Conservation (phyloP, 2,329 filamentous ascomycete species). For the Catunica adiposa region DNA sequence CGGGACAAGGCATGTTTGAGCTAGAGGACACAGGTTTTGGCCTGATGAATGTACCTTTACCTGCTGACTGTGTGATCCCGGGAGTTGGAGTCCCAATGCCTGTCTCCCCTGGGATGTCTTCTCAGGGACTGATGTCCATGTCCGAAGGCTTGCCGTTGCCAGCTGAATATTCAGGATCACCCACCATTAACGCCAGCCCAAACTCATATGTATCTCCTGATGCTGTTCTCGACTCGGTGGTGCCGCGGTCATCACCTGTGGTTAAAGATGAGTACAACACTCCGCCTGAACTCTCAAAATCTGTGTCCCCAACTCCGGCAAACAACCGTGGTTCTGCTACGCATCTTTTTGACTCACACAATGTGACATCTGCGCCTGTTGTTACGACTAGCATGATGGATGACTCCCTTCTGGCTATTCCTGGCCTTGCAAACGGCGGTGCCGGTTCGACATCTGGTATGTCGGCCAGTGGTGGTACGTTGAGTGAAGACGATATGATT, state of each 20-base stretch:
- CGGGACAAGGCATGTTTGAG: slow-evolving; percentile 28
- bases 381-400: slow-evolving; percentile 18
- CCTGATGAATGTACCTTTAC: slow-evolving; percentile 28
- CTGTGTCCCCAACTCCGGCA: slow-evolving; percentile 37
- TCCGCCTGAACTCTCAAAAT: slow-evolving; percentile 43
- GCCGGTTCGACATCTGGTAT: neutral
- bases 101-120: slow-evolving; percentile 9
- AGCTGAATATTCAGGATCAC: slow-evolving; percentile 5
- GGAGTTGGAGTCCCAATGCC: slow-evolving; percentile 11
- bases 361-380: slow-evolving; percentile 19
- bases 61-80: slow-evolving; percentile 13
- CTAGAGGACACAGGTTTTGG: slow-evolving; percentile 29
- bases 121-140: slow-evolving; percentile 18
- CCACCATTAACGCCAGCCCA: slow-evolving; percentile 19
- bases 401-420: neutral
- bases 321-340: slow-evolving; percentile 2
- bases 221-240: slow-evolving; percentile 24
- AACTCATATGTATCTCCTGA: slow-evolving; percentile 33
- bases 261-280: slow-evolving; percentile 37
- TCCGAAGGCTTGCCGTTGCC: slow-evolving; percentile 16
- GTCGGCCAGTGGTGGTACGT: slow-evolving; percentile 21
- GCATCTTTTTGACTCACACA: slow-evolving; percentile 33
- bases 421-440: neutral
- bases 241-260: slow-evolving; percentile 20
- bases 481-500: slow-evolving; percentile 26